Evolutionary conservation across 1,139 yeast species (phyloP).

Genomic region (Diutina neorugosa): DNA sequence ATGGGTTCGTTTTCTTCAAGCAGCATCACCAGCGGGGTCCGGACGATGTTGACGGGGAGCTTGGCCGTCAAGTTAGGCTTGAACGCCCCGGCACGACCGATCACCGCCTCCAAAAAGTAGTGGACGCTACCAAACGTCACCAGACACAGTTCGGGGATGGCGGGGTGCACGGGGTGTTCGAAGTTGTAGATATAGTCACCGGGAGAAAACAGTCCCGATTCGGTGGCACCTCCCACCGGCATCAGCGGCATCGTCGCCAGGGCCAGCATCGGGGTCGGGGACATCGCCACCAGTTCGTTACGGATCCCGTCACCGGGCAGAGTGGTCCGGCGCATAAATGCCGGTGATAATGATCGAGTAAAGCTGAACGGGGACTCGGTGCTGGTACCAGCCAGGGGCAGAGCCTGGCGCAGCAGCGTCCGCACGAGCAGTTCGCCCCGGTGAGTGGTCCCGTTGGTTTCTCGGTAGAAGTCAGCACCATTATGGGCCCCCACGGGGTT

Average conservation of each 20-base stretch:
- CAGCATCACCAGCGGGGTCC: conserved; percentile 69
- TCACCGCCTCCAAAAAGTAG: conserved; percentile 54
- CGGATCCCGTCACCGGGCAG: conserved; percentile 17
- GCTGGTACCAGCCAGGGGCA: background rate
- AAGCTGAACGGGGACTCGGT: conserved; percentile 12
- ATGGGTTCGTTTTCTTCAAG: conserved; percentile 90
- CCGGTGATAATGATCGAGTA: conserved; percentile 8
- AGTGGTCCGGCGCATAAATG: conserved; percentile 28
- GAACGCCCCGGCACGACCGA: conserved; percentile 77
- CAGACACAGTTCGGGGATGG: conserved; percentile 67
- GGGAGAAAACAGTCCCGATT: conserved; percentile 34
- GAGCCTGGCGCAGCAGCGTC: conserved; percentile 16
- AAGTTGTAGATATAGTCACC: conserved; percentile 90
- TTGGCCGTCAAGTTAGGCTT: conserved; percentile 60
- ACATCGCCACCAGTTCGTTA: conserved; percentile 9
- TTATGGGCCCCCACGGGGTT: conserved; percentile 19
- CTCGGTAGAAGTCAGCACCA: conserved; percentile 35
- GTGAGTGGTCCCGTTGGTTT: background rate
- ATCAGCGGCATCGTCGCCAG: conserved; percentile 11
- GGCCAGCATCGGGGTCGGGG: conserved; percentile 13
- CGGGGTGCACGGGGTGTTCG: conserved; percentile 76
- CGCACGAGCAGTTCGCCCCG: background rate
- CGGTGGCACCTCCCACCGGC: conserved; percentile 5
- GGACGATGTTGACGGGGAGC: conserved; percentile 51
- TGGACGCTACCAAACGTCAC: conserved; percentile 75